Evolutionary conservation across 164 flowering plant genomes (phyloP).

Genomic region (Vitis labrusca): DNA sequence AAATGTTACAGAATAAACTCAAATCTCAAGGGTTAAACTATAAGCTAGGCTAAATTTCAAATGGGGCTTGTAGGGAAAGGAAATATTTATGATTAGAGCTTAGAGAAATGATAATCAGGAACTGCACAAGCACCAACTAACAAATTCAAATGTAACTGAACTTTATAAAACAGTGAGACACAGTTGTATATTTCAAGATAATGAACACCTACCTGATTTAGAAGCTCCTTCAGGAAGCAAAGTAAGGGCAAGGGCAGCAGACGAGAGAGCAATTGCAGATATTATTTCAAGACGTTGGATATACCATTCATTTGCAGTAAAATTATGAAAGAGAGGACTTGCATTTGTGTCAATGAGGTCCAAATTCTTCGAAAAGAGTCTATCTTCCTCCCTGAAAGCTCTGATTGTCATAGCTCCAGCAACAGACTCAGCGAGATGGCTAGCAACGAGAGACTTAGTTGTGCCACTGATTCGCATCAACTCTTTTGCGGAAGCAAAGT

Average conservation of each 20-base stretch:
- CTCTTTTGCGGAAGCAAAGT: conserved; percentile 69
- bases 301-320: conserved; percentile 87
- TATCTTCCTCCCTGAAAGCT: conserved; percentile 61
- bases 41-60: no score
- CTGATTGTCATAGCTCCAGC: conserved; percentile 73
- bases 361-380: conserved; percentile 51
- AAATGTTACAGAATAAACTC: no score
- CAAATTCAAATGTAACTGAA: no score
- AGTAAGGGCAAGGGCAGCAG: conserved; percentile 64
- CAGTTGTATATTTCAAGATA: no score
- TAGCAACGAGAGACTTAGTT: conserved; percentile 59
- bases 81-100: no score
- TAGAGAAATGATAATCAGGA: no score
- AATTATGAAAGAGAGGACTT: conserved; percentile 62
- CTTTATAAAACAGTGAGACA: no score
- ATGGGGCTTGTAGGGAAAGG: no score
- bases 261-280: conserved; percentile 58
- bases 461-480: conserved; percentile 76
- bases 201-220: conserved; percentile 41
- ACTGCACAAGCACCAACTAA: no score
- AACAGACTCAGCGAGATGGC: conserved; percentile 61
- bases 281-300: conserved; percentile 67
- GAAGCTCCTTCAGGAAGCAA: conserved; percentile 61
- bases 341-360: conserved; percentile 65
- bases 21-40: no score